Evolutionary conservation across 1,139 yeast genomes (phyloP).

Genomic region (Debaryomyces sp.): DNA sequence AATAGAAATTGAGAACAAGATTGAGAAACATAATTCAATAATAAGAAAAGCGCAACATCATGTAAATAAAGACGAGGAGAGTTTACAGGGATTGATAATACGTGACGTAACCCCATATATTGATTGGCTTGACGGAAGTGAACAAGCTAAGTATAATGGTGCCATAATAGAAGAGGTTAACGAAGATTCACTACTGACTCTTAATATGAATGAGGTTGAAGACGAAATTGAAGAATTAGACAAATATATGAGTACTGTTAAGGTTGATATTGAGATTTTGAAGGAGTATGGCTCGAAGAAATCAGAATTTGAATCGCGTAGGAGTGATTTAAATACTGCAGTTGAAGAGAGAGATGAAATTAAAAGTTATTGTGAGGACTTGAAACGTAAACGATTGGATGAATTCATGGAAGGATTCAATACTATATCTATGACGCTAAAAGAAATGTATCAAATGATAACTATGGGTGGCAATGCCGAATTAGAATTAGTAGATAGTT

Average conservation of each 20-base stretch:
- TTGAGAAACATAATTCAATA: conserved; percentile 57
- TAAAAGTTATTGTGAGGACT: conserved; percentile 64
- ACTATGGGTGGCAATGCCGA: conserved; percentile 99
- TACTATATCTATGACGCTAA: conserved; percentile 81
- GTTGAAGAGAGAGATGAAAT: conserved; percentile 68
- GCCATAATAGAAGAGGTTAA: conserved; percentile 43
- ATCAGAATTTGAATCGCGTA: conserved; percentile 63
- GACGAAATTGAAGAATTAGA: conserved; percentile 59
- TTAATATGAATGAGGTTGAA: conserved; percentile 55
- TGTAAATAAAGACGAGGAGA: conserved; percentile 38
- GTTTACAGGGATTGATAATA: conserved; percentile 43
- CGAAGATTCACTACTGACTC: conserved; percentile 53
- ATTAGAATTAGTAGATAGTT: conserved; percentile 88
- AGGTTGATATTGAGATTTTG: conserved; percentile 73
- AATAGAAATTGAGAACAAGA: conserved; percentile 64
- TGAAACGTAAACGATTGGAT: conserved; percentile 73
- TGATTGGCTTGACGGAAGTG: conserved; percentile 50
- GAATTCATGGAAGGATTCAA: conserved; percentile 95
- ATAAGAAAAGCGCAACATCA: conserved; percentile 45
- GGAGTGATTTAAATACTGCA: conserved; percentile 67
- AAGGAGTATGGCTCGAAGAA: conserved; percentile 75
- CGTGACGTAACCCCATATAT: conserved; percentile 57
- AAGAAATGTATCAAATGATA: conserved; percentile 98
- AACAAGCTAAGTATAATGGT: conserved; percentile 36
- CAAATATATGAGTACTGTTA: conserved; percentile 56